phyloP scores from a whole-genome alignment of 345 rosid genomes.

The Syzygium jambos region DNA sequence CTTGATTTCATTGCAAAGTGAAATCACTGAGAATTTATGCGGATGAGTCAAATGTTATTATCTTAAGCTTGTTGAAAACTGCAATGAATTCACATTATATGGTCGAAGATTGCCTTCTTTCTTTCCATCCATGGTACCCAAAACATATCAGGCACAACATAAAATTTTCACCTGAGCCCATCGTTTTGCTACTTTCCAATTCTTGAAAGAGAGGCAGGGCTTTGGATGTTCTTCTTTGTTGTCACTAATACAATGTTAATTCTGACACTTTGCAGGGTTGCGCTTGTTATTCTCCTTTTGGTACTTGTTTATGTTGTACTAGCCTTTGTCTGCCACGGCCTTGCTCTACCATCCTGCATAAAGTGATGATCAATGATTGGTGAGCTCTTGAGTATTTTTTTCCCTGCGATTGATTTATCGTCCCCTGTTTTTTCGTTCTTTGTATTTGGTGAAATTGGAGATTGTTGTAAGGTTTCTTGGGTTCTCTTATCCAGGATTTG shows the following conservation, averaged over 20 bases:
- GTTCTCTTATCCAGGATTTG: background rate
- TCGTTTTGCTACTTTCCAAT: background rate
- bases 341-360: constrained; percentile 63
- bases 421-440: background rate
- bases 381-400: constrained; percentile 7
- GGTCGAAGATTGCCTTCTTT: background rate
- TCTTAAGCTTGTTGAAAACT: background rate
- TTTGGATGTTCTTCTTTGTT: background rate
- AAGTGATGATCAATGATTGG: constrained; percentile 20
- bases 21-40: background rate
- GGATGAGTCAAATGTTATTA: background rate
- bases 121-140: background rate
- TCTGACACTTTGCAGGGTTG: constrained; percentile 44
- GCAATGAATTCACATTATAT: background rate
- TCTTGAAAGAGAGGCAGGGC: background rate
- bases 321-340: constrained; percentile 80
- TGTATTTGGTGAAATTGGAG: background rate
- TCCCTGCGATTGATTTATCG: background rate
- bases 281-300: constrained; percentile 44
- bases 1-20: background rate
- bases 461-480: background rate
- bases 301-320: constrained; percentile 58
- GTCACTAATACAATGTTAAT: background rate
- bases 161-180: background rate
- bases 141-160: background rate